These are phyloP conservation scores for Kodamaea fukazawae DNA, from an alignment of 805 yeast genomes.

Conservation along the genomic window DNA sequence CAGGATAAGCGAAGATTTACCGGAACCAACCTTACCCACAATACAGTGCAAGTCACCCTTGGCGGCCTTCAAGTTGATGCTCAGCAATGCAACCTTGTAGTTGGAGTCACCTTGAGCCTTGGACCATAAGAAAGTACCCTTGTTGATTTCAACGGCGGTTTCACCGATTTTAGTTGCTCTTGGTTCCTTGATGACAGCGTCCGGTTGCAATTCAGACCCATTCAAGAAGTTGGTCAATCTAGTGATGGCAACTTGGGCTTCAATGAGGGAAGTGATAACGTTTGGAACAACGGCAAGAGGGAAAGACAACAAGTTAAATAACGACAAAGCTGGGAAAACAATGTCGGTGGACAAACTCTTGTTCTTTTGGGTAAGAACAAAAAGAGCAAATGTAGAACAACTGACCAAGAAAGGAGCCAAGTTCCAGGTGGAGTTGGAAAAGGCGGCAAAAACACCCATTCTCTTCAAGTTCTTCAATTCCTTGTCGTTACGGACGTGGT, in stretches of 20 bases:
- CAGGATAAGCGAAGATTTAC: conserved; percentile 81
- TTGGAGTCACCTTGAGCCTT: conserved; percentile 55
- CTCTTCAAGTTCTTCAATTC: conserved; percentile 74
- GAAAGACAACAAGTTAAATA: conserved; percentile 85
- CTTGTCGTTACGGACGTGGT: conserved; percentile 80
- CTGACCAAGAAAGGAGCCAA: conserved; percentile 88
- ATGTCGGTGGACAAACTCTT: conserved; percentile 81
- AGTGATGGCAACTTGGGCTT: conserved; percentile 78
- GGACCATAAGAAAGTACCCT: conserved; percentile 78
- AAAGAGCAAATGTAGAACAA: conserved; percentile 83
- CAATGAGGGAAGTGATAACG: conserved; percentile 81
- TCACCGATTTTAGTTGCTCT: conserved; percentile 60
- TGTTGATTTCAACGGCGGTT: conserved; percentile 55
- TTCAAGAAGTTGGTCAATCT: conserved; percentile 74
- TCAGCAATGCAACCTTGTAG: conserved; percentile 63
- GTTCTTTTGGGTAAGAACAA: conserved; percentile 53
- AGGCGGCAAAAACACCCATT: conserved; percentile 71
- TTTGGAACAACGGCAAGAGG: conserved; percentile 92
- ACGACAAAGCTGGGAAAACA: conserved; percentile 85
- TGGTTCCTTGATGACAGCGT: conserved; percentile 59
- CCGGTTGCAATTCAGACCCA: conserved; percentile 78
- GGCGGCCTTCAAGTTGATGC: conserved; percentile 59
- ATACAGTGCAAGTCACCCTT: conserved; percentile 82
- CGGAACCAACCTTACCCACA: conserved; percentile 88
- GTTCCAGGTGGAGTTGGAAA: conserved; percentile 73